A percentile compares a stretch with the other conserved stretches of the same genome.
Conservation (phyloP, 2,329 filamentous ascomycete species). For the Colletotrichum musae region DNA sequence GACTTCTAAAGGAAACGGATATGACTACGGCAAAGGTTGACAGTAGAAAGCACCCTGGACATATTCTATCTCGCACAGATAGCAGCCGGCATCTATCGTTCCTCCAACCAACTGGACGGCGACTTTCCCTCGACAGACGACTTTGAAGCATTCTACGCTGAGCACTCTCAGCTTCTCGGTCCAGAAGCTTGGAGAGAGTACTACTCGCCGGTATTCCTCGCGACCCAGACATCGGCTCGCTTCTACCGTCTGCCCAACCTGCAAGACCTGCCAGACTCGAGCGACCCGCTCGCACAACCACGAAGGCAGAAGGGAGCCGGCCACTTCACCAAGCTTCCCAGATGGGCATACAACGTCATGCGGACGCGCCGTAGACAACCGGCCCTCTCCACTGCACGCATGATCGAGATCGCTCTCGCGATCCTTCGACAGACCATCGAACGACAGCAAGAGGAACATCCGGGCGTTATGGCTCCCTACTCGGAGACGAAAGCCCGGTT, state of each 20-base stretch:
- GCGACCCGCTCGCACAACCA: slow-evolving; percentile 17
- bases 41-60: slow-evolving; percentile 35
- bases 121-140: slow-evolving; percentile 13
- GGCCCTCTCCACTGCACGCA: not conserved
- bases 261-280: slow-evolving; percentile 34
- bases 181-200: slow-evolving; percentile 12
- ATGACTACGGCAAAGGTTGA: not conserved
- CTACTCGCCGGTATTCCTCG: slow-evolving; percentile 43
- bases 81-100: slow-evolving; percentile 34
- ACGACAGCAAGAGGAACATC: slow-evolving; percentile 4
- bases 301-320: slow-evolving; percentile 15
- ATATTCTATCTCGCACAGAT: slow-evolving; percentile 40
- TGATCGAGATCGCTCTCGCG: slow-evolving; percentile 13
- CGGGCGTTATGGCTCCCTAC: slow-evolving; percentile 7
- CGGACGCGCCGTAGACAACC: slow-evolving; percentile 14
- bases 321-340: slow-evolving; percentile 29
- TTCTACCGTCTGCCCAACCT: slow-evolving; percentile 39
- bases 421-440: slow-evolving; percentile 29
- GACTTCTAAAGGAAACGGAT: not conserved
- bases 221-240: slow-evolving; percentile 35
- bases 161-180: slow-evolving; percentile 9
- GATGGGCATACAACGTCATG: slow-evolving; percentile 28
- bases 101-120: slow-evolving; percentile 22
- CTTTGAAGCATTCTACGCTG: slow-evolving; percentile 34
- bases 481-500: slow-evolving; percentile 30